Base-by-base conservation (phyloP, 768 basidiomycete species). In the Lentinus brumalis region DNA sequence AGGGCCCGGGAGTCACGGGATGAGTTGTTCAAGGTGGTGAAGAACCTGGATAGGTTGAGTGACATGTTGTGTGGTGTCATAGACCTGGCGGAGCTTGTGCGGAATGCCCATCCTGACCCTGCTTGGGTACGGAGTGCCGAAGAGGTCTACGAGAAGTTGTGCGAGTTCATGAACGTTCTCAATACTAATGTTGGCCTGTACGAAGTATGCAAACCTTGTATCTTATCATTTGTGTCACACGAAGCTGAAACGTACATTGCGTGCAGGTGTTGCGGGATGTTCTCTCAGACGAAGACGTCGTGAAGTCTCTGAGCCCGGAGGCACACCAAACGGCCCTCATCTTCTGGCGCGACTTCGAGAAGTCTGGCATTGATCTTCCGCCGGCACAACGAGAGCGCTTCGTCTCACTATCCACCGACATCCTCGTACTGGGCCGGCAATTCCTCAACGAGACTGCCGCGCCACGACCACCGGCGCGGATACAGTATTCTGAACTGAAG, bases 311-410 rank as follows among this genome's bases (percentile, higher is more conserved):
- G 53, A 83, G 81, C 52, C 83, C 83, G 12, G 92, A 94, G 70
- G 92, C 89, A n/a, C 77, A 84, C 56, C 86, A 89, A 65, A 94
- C 96, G 6, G 95, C 97, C 31, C 81, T 91, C 26, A 96, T 96
- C 61, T 98, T 98, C 75, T 89, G 94, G 84, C 84, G 91, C 50
- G 97, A 98, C 79, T 99, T 99, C 75, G 93, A 97, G 71, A 95
- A 95, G 73, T 98, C 96, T 14, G 96, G 94, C 9, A 96, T 98
- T 63, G 84, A 96, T 71, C 81, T 99, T 12, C 89, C 94, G 10
- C 84, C 88, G 0, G 80, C 79, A 10, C 81, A 94, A 66, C 85
- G 97, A 42, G 79, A 85, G 39, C 86, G 83, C 62, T 98, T 97
- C 64, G 94, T 99, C 16, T 84, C 89, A 1, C 78, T 98, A 11